Evolutionary conservation across 495 filamentous ascomycete species (phyloP), one percentile per base, ranked within the genome.

Genomic region (Xylaria curta): DNA sequence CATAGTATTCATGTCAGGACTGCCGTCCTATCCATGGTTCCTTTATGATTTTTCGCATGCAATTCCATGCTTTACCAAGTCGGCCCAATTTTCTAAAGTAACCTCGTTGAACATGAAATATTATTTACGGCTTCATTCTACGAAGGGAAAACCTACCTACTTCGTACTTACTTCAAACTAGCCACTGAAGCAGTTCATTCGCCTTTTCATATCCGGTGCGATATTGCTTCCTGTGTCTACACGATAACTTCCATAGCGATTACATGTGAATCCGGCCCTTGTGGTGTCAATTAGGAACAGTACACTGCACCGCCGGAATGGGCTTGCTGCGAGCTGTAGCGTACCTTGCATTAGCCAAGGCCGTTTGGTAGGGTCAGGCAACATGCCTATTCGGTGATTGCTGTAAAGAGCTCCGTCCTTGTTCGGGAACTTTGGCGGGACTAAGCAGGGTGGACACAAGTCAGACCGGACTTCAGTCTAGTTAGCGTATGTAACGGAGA

Each of bases 281-380:
- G 26, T 42, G 9, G n/a, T 68, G 51, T 38, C 65, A 44, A 60
- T 44, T 47, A n/a, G n/a, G n/a, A n/a, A 31, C 28, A 31, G 28
- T 31, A 31, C 40, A 17, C 56, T 36, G 10, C 56, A 42, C 53
- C 28, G 67, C 42, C 17, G 26, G 38, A 26, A 46, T 47, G 60
- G 60, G 38, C 49, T 65, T 21, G 49, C 62, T 59, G 69, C 61
- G 69, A 56, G 69, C 51, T 26, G 69, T 69, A 46, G 69, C 53
- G 69, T 71, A 71, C 69, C 69, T 71, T 71, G 69, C 69, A 71
- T 71, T 59, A 71, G 69, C 49, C 21, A 59, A 60, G 19, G 5
- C 53, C 42, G 40, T 24, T 51, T 64, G 46, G 62, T 62, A 66
- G 69, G 69, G 69, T 66, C 69, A 66, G 62, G 62, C 38, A 66